Conservation (phyloP, 2,329 filamentous ascomycete species). For the Drechslera avenae region DNA sequence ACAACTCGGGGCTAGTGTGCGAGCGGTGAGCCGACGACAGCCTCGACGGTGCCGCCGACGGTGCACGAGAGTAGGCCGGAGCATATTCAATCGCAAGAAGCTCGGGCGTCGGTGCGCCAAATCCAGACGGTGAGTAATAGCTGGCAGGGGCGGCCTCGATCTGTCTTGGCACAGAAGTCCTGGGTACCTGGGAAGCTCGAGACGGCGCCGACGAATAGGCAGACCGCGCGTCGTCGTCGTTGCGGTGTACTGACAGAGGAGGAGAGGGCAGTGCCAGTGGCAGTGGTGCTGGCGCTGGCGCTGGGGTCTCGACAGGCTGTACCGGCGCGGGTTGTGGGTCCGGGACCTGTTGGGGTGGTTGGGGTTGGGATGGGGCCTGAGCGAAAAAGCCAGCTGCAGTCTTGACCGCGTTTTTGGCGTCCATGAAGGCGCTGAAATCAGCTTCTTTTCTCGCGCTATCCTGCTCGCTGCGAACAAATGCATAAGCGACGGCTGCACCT, state of each 20-base stretch:
- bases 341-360: slow-evolving; percentile 39
- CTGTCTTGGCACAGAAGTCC: slow-evolving; percentile 31
- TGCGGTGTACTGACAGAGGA: slow-evolving; percentile 42
- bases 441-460: slow-evolving; percentile 53
- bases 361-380: slow-evolving; percentile 35
- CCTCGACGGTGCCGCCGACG: slow-evolving; percentile 31
- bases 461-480: slow-evolving; percentile 67
- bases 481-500: slow-evolving; percentile 77
- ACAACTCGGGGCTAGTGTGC: slow-evolving; percentile 38
- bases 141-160: slow-evolving; percentile 49
- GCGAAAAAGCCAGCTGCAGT: slow-evolving; percentile 33
- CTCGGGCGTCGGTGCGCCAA: slow-evolving; percentile 34
- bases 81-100: slow-evolving; percentile 43
- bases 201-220: slow-evolving; percentile 43
- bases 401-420: slow-evolving; percentile 41
- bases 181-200: slow-evolving; percentile 23
- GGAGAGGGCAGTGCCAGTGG: slow-evolving; percentile 21
- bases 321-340: slow-evolving; percentile 38
- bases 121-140: slow-evolving; percentile 43
- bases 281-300: no score
- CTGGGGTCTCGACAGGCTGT: slow-evolving; percentile 23
- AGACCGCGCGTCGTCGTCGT: slow-evolving; percentile 47
- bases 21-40: slow-evolving; percentile 35
- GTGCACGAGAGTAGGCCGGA: slow-evolving; percentile 39
- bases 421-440: slow-evolving; percentile 46